Evolutionary conservation across 805 yeast genomes (phyloP).

Genomic region (Sugiyamaella smithiae): DNA sequence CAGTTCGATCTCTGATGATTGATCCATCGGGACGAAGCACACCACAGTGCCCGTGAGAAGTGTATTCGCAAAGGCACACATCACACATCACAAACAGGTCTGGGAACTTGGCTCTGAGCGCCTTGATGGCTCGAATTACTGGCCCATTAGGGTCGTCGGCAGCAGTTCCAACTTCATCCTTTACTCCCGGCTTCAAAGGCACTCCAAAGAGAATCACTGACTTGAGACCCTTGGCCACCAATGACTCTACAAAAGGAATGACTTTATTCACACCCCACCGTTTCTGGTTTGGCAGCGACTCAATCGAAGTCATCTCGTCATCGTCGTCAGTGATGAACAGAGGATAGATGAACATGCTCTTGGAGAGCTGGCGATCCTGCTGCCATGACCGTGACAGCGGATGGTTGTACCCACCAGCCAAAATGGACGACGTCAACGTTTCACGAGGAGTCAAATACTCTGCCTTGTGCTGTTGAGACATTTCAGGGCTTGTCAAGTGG

Average conservation of each 20-base stretch:
- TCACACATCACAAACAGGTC: conserved; percentile 86
- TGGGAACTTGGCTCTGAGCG: conserved; percentile 66
- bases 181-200: conserved; percentile 67
- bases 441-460: conserved; percentile 59
- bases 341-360: conserved; percentile 91
- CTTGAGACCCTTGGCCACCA: conserved; percentile 76
- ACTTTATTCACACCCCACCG: conserved; percentile 81
- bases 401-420: conserved; percentile 94
- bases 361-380: conserved; percentile 73
- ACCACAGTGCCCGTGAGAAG: conserved; percentile 98
- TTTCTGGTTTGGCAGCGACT: conserved; percentile 82
- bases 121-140: conserved; percentile 74
- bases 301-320: conserved; percentile 73
- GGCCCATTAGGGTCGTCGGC: conserved; percentile 98
- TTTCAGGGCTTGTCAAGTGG: no score
- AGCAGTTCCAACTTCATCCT: conserved; percentile 78
- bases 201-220: conserved; percentile 93
- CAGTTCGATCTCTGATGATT: conserved; percentile 70
- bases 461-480: conserved; percentile 45
- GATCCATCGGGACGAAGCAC: conserved; percentile 82
- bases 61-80: conserved; percentile 95
- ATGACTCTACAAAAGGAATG: conserved; percentile 61
- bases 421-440: conserved; percentile 66
- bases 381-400: conserved; percentile 92
- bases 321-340: conserved; percentile 76